Base-by-base conservation (phyloP, 2,329 filamentous ascomycete species). In the Aspergillus neoniger region DNA sequence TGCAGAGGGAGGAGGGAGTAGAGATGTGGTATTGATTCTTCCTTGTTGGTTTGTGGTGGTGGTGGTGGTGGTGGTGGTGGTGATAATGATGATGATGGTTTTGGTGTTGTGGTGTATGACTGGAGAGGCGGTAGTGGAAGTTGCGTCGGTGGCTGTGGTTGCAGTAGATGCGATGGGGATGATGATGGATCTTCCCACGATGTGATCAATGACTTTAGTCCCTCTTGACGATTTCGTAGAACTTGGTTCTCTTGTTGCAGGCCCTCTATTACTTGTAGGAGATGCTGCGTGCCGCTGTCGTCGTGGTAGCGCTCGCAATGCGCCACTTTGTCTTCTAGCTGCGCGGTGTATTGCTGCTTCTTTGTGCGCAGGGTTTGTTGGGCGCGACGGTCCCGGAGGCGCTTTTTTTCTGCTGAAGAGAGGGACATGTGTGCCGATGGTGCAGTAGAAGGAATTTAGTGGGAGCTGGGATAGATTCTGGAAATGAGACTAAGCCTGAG, bases 341-440 rank as follows among this genome's bases (percentile, higher is more conserved):
- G 50, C 10, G 62, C 17, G 21, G 50, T 61, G 17, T 68, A 63
- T 9, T 64, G 60, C 19, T 65, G 54, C 21, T 68, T 69, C 30
- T 70, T 72, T 32, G 66, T 62, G 32, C 70, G 68, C 3, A 72
- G 64, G 15, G 60, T 69, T 39, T 71, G 67, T 47, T 72, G 70
- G 3, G 70, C 68, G 14, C 63, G 66, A n/a, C 70, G 64, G 55
- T 72, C 70, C 38, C 70, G 63, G 1, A 69, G 59, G 17, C 70
- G 67, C 17, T 72, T 71, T 44, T 58, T 58, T 10, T 58, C 57
- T 19, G 39, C 57, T 0, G 57, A 39, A 4, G 49, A 39, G 25
- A 56, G 30, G 25, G 30, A 30, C 32, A 36, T 36, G 12, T 0
- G 12, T 15, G 32, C 2, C 21, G 17, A 10, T 21, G 4, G 41